Percentiles rank a stretch among this genome's conserved stretches.
Evolutionary conservation across 768 basidiomycete genomes (phyloP).

Genomic region (Rhizopogon roseolus): DNA sequence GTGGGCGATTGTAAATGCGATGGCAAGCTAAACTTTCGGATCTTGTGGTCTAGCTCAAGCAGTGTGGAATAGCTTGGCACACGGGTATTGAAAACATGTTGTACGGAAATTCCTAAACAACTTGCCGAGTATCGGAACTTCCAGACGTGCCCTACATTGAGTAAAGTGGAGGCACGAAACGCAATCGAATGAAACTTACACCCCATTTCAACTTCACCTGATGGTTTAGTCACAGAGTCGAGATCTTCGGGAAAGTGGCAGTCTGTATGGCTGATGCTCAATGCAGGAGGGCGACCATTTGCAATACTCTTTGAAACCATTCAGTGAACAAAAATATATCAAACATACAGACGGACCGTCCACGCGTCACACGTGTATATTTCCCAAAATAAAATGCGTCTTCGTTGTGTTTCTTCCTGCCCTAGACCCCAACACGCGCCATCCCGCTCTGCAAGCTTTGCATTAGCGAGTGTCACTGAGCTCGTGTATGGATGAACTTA

Average conservation of each 20-base stretch:
- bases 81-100: conserved; percentile 36
- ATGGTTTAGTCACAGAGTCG: conserved; percentile 23
- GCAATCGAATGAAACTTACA: conserved; percentile 29
- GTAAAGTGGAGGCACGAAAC: conserved; percentile 10
- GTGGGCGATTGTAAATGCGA: conserved; percentile 37
- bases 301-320: conserved; percentile 34
- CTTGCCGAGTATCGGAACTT: conserved; percentile 40
- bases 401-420: conserved; percentile 39
- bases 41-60: conserved; percentile 44
- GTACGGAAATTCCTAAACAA: conserved; percentile 39
- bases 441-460: conserved; percentile 40
- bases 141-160: conserved; percentile 36
- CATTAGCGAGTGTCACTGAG: background rate
- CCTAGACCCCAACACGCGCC: conserved; percentile 43
- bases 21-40: conserved; percentile 47
- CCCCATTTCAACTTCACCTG: conserved; percentile 34
- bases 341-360: conserved; percentile 30
- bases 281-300: conserved; percentile 44
- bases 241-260: conserved; percentile 48
- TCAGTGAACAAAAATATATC: background rate
- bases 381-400: conserved; percentile 50
- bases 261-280: conserved; percentile 44
- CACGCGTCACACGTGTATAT: conserved; percentile 46
- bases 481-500: conserved; percentile 22
- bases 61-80: conserved; percentile 38